Percentiles rank a stretch among this genome's conserved stretches.
Conservation (phyloP, 495 filamentous ascomycete genomes). For the Lentithecium fluviatile region DNA sequence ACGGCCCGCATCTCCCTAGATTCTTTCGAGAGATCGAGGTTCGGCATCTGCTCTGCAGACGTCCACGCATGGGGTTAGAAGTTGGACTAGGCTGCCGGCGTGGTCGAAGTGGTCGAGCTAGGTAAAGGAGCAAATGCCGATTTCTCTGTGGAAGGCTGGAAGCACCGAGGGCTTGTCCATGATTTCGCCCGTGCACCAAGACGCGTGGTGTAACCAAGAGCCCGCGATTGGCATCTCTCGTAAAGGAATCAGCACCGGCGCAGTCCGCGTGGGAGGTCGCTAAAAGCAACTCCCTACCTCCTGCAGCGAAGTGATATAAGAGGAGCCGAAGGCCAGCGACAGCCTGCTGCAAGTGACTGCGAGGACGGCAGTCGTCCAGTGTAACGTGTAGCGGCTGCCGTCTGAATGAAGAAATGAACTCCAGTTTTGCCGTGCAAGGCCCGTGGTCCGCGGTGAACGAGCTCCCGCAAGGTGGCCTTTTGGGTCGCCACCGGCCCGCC, state of each 20-base stretch:
- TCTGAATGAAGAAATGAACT: background rate
- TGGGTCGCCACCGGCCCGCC: constrained; percentile 2
- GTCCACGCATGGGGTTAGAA: too few species aligned
- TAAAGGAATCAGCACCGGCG: background rate
- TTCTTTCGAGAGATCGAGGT: too few species aligned
- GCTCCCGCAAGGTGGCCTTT: background rate
- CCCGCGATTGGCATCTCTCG: background rate
- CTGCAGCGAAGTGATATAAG: too few species aligned
- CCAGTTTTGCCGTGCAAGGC: background rate
- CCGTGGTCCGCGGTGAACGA: background rate
- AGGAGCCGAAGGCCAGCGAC: too few species aligned
- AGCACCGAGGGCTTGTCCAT: background rate
- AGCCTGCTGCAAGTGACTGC: too few species aligned
- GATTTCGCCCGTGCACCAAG: background rate
- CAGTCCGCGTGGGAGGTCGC: background rate
- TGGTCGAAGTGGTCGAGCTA: too few species aligned
- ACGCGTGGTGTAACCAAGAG: background rate
- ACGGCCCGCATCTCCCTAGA: too few species aligned
- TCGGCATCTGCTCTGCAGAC: too few species aligned
- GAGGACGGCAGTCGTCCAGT: too few species aligned
- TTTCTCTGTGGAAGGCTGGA: background rate
- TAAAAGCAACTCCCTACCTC: background rate
- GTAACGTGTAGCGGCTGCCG: background rate
- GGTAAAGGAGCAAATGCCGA: too few species aligned
- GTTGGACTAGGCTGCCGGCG: too few species aligned